phyloP scores from a whole-genome alignment of 2,329 filamentous ascomycete genomes.

The Fusarium subglutinans region DNA sequence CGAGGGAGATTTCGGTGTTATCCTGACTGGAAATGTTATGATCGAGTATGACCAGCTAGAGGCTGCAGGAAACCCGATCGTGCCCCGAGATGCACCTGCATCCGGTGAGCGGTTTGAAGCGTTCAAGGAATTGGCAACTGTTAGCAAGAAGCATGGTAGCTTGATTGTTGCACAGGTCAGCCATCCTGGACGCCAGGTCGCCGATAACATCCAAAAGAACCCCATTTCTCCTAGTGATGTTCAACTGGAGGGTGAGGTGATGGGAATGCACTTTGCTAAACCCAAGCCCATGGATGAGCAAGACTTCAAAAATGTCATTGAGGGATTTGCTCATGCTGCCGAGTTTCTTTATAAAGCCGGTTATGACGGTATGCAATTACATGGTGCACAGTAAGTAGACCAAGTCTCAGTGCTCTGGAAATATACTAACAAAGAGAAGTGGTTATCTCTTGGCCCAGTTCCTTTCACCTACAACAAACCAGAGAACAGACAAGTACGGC shows the following conservation, averaged over 20 bases:
- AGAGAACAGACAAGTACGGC: conserved; percentile 62
- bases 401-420: accelerated
- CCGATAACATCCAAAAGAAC: conserved; percentile 40
- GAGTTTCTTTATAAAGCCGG: conserved; percentile 70
- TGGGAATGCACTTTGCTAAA: conserved; percentile 52
- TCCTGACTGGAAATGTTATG: conserved; percentile 72
- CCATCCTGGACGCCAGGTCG: conserved; percentile 55
- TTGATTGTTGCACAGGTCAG: conserved; percentile 69
- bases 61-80: conserved; percentile 65
- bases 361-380: conserved; percentile 61
- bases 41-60: conserved; percentile 69
- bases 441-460: conserved; percentile 65
- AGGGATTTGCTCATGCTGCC: conserved; percentile 68
- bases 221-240: conserved; percentile 55
- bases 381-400: conserved; percentile 56
- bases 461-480: conserved; percentile 59
- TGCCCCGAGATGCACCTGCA: conserved; percentile 61
- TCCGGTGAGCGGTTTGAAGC: conserved; percentile 68
- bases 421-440: conserved; percentile 7
- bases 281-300: conserved; percentile 61
- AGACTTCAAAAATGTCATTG: conserved; percentile 67
- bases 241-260: conserved; percentile 41
- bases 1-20: conserved; percentile 63
- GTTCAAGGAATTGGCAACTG: conserved; percentile 65
- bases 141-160: conserved; percentile 65